Evolutionary conservation across 1,284 basidiomycete genomes (phyloP), one percentile per base, ranked within the genome.

Genomic region (Papiliotrema nemorosa): DNA sequence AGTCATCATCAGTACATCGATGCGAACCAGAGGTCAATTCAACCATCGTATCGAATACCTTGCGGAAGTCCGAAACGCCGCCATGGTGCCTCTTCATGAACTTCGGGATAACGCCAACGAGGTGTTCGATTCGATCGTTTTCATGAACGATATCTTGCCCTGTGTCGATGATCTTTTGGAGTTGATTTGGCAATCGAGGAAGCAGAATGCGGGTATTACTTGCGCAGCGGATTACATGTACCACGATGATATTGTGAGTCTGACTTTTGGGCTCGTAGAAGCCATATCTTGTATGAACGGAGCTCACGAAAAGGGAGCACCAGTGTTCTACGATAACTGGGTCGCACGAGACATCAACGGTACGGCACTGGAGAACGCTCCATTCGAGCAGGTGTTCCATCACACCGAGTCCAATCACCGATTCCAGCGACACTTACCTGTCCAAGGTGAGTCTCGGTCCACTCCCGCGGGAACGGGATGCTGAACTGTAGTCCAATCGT

Each of bases 11-110:
- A 84, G 90, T 50, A 90, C 90, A 1, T 89, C 86, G 14, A 87
- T 86, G 78, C 84, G 92, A 59, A 92, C 87, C 5, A 80, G 92
- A 47, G 93, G 92, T 45, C 86, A 87, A n/a, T 96, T 97, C 79
- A 91, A 92, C 74, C 92, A 97, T 72, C 90, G 92, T 58, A 97
- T 97, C 78, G 93, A 97, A 74, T 97, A 97, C 76, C 85, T 97
- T 48, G 92, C 92, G 25, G 92, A 97, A 71, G 92, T 97, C 27
- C 86, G 92, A 57, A 97, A 97, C 69, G 85, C 89, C 29, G 92
- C 93, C 25, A 88, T 97, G 73, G 88, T 87, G 3, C 92, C 92
- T 1, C 77, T 97, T 22, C 87, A 92, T 75, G 92, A 97, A 70
- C 80, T 94, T 38, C 81, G 92, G 42, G 91, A 94, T 69, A 78